Percentiles rank a stretch among this genome's conserved stretches.
These are phyloP conservation scores for Pythium volutum DNA, from an alignment of 352 stramenopile genomes.

Conservation along the genomic window DNA sequence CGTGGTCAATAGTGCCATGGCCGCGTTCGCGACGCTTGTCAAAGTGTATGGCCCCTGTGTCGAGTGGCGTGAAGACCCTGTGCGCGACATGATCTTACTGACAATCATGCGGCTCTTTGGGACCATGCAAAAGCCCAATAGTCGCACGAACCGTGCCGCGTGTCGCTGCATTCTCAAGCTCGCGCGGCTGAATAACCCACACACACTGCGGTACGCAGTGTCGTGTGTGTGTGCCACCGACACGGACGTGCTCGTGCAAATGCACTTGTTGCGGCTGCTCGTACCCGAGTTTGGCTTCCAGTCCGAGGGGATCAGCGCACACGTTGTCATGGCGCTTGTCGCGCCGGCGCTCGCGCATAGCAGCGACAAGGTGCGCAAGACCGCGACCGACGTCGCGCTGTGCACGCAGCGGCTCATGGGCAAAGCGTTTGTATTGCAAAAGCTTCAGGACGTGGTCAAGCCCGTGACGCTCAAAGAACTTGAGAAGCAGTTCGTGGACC, in stretches of 20 bases:
- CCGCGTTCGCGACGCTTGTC: constrained; percentile 61
- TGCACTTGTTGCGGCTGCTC: constrained; percentile 75
- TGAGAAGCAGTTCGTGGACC: constrained; percentile 79
- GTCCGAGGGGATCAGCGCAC: constrained; percentile 56
- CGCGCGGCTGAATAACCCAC: constrained; percentile 54
- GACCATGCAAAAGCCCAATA: constrained; percentile 81
- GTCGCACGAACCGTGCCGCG: constrained; percentile 64
- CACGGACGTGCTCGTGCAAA: constrained; percentile 68
- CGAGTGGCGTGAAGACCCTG: constrained; percentile 62
- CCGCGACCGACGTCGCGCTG: constrained; percentile 72
- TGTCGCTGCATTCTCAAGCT: constrained; percentile 76
- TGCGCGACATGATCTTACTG: constrained; percentile 63
- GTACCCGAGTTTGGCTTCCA: constrained; percentile 80
- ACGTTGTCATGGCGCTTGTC: constrained; percentile 46
- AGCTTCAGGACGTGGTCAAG: constrained; percentile 67
- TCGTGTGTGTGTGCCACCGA: constrained; percentile 74
- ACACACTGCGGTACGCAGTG: constrained; percentile 68
- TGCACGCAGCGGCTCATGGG: constrained; percentile 74
- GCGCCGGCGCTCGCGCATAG: constrained; percentile 44
- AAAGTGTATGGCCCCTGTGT: constrained; percentile 73
- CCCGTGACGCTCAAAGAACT: constrained; percentile 77
- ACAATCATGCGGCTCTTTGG: constrained; percentile 57
- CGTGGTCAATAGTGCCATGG: constrained; percentile 71
- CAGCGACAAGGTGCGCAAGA: constrained; percentile 75
- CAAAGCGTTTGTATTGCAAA: constrained; percentile 60